A percentile compares a stretch with the other conserved stretches of the same genome.
Conservation (phyloP, 2,329 filamentous ascomycete genomes). For the Fusarium staphyleae region DNA sequence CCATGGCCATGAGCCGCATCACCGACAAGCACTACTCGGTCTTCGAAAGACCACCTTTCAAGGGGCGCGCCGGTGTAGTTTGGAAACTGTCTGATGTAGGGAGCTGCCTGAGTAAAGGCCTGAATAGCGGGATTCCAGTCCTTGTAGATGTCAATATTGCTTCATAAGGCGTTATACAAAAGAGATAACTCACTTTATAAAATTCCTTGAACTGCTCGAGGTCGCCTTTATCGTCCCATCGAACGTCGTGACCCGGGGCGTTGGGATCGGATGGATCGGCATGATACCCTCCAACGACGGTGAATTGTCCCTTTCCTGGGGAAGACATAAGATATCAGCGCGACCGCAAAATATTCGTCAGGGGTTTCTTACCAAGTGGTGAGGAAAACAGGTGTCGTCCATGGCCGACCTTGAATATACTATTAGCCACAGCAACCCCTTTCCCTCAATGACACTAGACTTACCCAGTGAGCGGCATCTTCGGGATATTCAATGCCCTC, state of each 20-base stretch:
- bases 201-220: neutral
- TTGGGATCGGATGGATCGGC: neutral
- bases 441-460: neutral
- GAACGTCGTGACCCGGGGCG: neutral
- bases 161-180: too few species aligned
- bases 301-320: too few species aligned
- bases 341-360: neutral
- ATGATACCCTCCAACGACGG: too few species aligned
- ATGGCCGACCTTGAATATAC: neutral
- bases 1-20: too few species aligned
- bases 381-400: neutral
- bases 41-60: too few species aligned
- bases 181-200: neutral
- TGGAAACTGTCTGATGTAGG: neutral
- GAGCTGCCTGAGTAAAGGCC: neutral
- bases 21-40: too few species aligned
- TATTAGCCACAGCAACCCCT: neutral
- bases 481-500: too few species aligned
- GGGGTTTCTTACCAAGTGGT: neutral
- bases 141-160: neutral
- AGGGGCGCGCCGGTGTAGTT: neutral
- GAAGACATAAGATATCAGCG: too few species aligned
- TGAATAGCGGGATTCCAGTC: constrained; percentile 4
- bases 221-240: neutral
- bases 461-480: constrained; percentile 1